Percentiles rank a stretch among this genome's conserved stretches.
phyloP scores from a whole-genome alignment of 1,284 basidiomycete species.

The Tylopilus sp. region DNA sequence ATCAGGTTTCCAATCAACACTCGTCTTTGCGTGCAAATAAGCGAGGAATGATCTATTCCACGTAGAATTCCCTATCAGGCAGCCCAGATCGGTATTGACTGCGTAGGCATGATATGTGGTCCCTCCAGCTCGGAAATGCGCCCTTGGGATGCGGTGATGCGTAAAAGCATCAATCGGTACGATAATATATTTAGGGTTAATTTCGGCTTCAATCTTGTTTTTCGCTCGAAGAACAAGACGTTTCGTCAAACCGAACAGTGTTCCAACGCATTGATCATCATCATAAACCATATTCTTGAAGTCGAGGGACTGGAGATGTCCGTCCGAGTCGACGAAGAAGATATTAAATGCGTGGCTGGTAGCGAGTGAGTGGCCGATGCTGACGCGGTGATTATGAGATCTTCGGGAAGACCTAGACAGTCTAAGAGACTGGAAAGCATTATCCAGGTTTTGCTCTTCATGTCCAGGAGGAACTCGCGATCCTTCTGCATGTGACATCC shows the following conservation, averaged over 20 bases:
- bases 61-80: background rate
- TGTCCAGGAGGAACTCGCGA: slow-evolving; percentile 32
- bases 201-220: background rate
- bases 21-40: background rate
- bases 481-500: slow-evolving; percentile 23
- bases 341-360: slow-evolving; percentile 23
- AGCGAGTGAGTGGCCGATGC: background rate
- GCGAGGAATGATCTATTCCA: background rate
- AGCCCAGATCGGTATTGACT: background rate
- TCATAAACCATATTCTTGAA: slow-evolving; percentile 29
- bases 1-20: slow-evolving; percentile 22
- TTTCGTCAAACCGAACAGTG: slow-evolving; percentile 42
- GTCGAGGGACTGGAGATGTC: slow-evolving; percentile 24
- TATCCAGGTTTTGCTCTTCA: slow-evolving; percentile 39
- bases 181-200: background rate
- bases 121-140: slow-evolving; percentile 32
- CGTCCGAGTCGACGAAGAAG: slow-evolving; percentile 40
- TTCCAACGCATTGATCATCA: slow-evolving; percentile 26
- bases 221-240: slow-evolving; percentile 51
- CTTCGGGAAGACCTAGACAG: slow-evolving; percentile 23
- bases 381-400: background rate
- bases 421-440: slow-evolving; percentile 41
- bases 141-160: background rate
- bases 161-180: background rate
- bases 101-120: slow-evolving; percentile 30